Conservation (phyloP, 352 stramenopile species). For the Lagenidium giganteum region DNA sequence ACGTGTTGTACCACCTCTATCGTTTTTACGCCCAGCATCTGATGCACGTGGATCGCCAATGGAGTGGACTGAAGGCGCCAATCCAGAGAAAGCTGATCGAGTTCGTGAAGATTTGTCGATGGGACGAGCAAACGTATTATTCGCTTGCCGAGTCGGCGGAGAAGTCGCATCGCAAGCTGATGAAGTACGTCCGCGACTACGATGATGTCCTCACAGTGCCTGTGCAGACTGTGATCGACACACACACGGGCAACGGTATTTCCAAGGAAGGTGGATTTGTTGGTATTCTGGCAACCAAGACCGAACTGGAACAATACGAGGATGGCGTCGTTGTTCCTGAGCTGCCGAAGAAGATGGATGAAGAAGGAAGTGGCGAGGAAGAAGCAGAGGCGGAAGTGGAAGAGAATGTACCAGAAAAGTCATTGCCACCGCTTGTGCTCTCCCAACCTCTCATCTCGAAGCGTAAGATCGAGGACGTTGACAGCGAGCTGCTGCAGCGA, state of each 20-base stretch:
- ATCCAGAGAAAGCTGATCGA: slow-evolving; percentile 96
- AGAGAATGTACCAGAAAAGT: slow-evolving; percentile 5
- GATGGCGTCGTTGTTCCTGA: slow-evolving; percentile 27
- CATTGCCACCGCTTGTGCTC: slow-evolving; percentile 8
- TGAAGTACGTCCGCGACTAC: slow-evolving; percentile 92
- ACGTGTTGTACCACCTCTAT: slow-evolving; percentile 87
- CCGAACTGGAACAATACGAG: slow-evolving; percentile 26
- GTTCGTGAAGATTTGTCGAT: slow-evolving; percentile 96
- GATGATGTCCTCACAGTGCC: slow-evolving; percentile 60
- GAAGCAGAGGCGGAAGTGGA: slow-evolving; percentile 4
- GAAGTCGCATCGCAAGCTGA: slow-evolving; percentile 95
- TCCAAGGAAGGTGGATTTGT: slow-evolving; percentile 64
- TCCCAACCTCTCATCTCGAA: not conserved
- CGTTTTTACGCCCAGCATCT: slow-evolving; percentile 92
- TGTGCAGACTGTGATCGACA: slow-evolving; percentile 80
- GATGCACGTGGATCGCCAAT: slow-evolving; percentile 62
- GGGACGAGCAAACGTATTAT: slow-evolving; percentile 99
- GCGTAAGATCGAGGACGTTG: not conserved
- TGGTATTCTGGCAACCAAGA: slow-evolving; percentile 51
- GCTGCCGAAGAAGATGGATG: slow-evolving; percentile 9
- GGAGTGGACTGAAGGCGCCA: slow-evolving; percentile 72
- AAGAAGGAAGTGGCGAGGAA: slow-evolving; percentile 15
- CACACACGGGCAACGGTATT: slow-evolving; percentile 62
- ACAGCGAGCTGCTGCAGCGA: not conserved
- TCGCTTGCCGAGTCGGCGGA: slow-evolving; percentile 94